Evolutionary conservation across 495 filamentous ascomycete genomes (phyloP).

Genomic region (Aspergillus indologenus): DNA sequence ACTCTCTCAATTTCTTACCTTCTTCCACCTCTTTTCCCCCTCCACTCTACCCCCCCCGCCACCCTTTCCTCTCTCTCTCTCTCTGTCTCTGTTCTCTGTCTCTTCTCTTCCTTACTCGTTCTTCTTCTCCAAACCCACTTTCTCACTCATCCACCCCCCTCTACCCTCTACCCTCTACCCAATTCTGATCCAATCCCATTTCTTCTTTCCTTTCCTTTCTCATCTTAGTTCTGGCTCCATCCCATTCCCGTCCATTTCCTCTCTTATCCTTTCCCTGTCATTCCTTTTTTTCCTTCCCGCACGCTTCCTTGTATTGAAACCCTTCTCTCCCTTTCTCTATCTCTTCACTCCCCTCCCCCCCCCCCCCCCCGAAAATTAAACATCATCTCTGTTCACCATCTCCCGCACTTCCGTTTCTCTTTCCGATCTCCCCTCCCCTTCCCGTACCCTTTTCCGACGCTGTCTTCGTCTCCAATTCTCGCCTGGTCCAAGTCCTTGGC

Average conservation of each 20-base stretch:
- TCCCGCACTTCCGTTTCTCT: slow-evolving; percentile 1
- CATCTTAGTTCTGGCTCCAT: slow-evolving; percentile 11
- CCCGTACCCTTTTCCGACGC: slow-evolving; percentile 18
- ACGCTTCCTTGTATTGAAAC: slow-evolving; percentile 5
- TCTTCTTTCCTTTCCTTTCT: slow-evolving; percentile 18
- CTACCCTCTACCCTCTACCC: slow-evolving; percentile 13
- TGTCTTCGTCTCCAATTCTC: slow-evolving; percentile 25
- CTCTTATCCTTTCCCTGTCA: slow-evolving; percentile 15
- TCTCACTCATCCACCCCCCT: slow-evolving; percentile 16
- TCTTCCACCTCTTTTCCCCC: slow-evolving; percentile 3
- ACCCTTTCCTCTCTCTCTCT: slow-evolving; percentile 13
- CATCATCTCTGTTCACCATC: background rate
- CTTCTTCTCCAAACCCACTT: slow-evolving; percentile 12
- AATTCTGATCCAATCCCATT: slow-evolving; percentile 20
- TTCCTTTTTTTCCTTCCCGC: slow-evolving; percentile 14
- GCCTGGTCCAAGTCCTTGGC: slow-evolving; percentile 54
- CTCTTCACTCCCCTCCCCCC: no score
- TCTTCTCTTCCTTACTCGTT: slow-evolving; percentile 16
- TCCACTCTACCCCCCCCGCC: background rate
- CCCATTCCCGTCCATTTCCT: slow-evolving; percentile 1
- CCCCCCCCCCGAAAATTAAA: slow-evolving; percentile 3
- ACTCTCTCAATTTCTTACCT: slow-evolving; percentile 12
- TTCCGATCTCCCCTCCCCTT: slow-evolving; percentile 6
- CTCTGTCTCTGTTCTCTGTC: no score
- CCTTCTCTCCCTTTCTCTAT: slow-evolving; percentile 3